Base-by-base conservation (phyloP, 192 early-diverging fungal genomes). In the Tieghemiomyces parasiticus region DNA sequence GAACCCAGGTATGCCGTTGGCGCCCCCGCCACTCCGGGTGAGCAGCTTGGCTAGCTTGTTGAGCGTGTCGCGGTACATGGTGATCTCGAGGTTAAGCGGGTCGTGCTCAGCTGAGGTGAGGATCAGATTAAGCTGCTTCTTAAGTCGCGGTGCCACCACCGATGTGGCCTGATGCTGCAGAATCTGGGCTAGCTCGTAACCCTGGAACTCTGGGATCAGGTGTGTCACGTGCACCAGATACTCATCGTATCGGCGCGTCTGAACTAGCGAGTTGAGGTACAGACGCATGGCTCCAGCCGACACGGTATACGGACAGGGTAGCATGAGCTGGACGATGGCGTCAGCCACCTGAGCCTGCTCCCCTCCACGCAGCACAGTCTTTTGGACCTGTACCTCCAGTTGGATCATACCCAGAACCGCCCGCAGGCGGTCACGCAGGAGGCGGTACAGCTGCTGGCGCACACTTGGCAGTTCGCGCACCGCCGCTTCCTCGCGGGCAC, bases 261-360 rank as follows among this genome's bases (percentile, higher is more conserved):
- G 71, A 28, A 76, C 63, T 25, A 76, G 60, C 32, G 74, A 68
- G 35, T 76, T 76, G 14, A 76, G 69, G 33, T 69, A 76, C 51
- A 76, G 46, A 0, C 74, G 74, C 53, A 76, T 68, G 2, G 71
- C 71, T 50, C 74, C 72, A 35, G 71, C 68, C 29, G 74, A 76
- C 50, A 76, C 30, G 42, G 74, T 76, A 0, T 68, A 73, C 25
- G 71, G 68, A 69, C 65, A 30, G 64, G 74, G 29, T 60, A 73
- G 35, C 66, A 76, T 56, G 6, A 63, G 58, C 0, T 33, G 12
- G 14, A 73, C 69, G 25, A 76, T 71, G 20, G 63, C 61, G 19
- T 72, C 68, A 32, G 74, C 74, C 3, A 76, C 68, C 46, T 66
- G 58, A n/a, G 69, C 63, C 50, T 76, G 74, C 58, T 72, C 71